Conservation (phyloP, 140 eudicot genomes). For the Ambrosia hybrid region DNA sequence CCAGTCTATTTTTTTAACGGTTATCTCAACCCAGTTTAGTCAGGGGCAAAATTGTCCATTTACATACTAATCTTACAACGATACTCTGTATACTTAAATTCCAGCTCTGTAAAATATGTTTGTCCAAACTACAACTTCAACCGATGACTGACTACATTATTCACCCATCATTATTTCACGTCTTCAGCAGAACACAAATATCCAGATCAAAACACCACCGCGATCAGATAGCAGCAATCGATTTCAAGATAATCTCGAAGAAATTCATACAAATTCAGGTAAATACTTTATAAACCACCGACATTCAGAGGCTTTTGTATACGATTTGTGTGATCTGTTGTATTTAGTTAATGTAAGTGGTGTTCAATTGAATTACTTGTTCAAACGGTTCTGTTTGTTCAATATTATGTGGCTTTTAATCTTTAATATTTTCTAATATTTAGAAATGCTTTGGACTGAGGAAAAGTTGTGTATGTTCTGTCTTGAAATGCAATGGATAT, state of each 20-base stretch:
- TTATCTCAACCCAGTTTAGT: no score
- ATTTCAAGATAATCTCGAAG: conserved; percentile 5
- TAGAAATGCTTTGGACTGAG: background rate
- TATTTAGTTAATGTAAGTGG: conserved; percentile 5
- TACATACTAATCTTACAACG: background rate
- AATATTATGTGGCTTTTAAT: conserved; percentile 9
- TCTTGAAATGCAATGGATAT: conserved; percentile 14
- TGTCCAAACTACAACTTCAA: conserved; percentile 15
- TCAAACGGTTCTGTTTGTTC: background rate
- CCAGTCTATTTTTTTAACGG: no score
- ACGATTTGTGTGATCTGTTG: conserved; percentile 18
- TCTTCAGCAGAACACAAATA: background rate
- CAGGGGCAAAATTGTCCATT: no score
- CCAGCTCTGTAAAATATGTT: conserved; percentile 16
- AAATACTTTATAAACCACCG: conserved; percentile 9
- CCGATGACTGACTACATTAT: conserved; percentile 21
- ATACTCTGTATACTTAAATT: conserved; percentile 10
- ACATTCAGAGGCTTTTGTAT: background rate
- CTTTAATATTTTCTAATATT: background rate
- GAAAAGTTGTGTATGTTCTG: background rate
- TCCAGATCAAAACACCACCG: conserved; percentile 25
- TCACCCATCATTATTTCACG: conserved; percentile 7
- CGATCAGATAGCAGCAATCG: conserved; percentile 16
- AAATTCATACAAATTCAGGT: conserved; percentile 14
- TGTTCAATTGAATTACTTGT: background rate